Evolutionary conservation across 306 rosid species (phyloP).

Genomic region (Sphenostylis stenocarpa): DNA sequence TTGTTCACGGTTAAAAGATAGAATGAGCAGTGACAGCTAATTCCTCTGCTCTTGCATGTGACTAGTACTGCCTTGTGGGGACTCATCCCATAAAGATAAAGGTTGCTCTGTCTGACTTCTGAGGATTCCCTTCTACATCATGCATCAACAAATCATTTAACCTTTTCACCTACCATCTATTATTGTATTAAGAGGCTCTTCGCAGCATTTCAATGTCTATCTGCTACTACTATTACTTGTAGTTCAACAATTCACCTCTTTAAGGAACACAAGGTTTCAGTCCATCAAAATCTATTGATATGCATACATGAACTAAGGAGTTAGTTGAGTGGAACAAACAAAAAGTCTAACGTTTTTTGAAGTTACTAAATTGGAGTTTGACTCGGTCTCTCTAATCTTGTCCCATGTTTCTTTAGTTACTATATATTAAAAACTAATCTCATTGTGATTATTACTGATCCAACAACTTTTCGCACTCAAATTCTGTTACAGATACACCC

Average conservation of each 20-base stretch:
- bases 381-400: not conserved
- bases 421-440: no score
- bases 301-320: not conserved
- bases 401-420: no score
- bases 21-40: not conserved
- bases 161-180: slow-evolving; percentile 37
- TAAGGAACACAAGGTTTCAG: not conserved
- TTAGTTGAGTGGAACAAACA: not conserved
- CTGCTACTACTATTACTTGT: not conserved
- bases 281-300: not conserved
- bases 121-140: not conserved
- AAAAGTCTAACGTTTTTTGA: not conserved
- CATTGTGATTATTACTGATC: no score
- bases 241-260: not conserved
- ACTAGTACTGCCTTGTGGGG: slow-evolving; percentile 26
- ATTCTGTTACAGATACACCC: no score
- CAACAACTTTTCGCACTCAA: no score
- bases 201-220: not conserved
- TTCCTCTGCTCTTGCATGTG: slow-evolving; percentile 21
- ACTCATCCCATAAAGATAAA: slow-evolving; percentile 18
- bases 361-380: no score
- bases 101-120: not conserved
- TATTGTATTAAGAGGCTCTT: not conserved
- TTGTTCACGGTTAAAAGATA: not conserved
- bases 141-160: slow-evolving; percentile 21